Evolutionary conservation across 495 filamentous ascomycete species (phyloP).

Genomic region (Penicillium cataractarum): DNA sequence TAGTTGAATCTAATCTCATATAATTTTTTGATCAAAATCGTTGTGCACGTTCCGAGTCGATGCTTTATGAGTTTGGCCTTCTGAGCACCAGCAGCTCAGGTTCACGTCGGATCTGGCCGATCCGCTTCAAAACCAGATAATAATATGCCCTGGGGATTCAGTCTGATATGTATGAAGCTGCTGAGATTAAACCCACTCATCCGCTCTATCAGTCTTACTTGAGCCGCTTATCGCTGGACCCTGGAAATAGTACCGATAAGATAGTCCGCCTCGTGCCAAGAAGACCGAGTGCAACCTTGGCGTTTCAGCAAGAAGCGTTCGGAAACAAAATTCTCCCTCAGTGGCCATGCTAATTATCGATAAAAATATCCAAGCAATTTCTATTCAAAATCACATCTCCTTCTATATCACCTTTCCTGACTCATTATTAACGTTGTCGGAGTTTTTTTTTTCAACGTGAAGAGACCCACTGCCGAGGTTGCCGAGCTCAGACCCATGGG

Average conservation of each 20-base stretch:
- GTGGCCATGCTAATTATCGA: not conserved
- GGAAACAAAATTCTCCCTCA: not conserved
- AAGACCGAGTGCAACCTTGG: slow-evolving; percentile 7
- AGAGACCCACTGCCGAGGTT: slow-evolving; percentile 20
- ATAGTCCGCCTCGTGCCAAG: slow-evolving; percentile 11
- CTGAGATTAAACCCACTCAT: not conserved
- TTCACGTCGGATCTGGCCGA: not conserved
- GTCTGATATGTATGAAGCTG: not conserved
- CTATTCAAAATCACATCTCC: not conserved
- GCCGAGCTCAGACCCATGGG: slow-evolving; percentile 20
- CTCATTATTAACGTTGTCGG: slow-evolving; percentile 6
- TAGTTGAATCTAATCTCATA: too few relatives aligned
- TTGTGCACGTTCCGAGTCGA: not conserved
- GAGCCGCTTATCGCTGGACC: slow-evolving; percentile 20
- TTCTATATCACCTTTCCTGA: not conserved
- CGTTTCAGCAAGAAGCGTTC: slow-evolving; percentile 14
- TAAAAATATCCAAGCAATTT: not conserved
- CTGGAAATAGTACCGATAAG: slow-evolving; percentile 17
- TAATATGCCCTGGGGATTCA: not conserved
- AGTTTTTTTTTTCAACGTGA: slow-evolving; percentile 1
- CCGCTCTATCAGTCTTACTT: slow-evolving; percentile 13
- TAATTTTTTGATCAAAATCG: too few relatives aligned
- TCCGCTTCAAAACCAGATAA: not conserved
- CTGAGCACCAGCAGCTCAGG: not conserved
- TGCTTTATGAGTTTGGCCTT: not conserved